Percentiles rank a stretch among this genome's conserved stretches.
Evolutionary conservation across 164 flowering plant species (phyloP).

Genomic region (Berberis vulgaris): DNA sequence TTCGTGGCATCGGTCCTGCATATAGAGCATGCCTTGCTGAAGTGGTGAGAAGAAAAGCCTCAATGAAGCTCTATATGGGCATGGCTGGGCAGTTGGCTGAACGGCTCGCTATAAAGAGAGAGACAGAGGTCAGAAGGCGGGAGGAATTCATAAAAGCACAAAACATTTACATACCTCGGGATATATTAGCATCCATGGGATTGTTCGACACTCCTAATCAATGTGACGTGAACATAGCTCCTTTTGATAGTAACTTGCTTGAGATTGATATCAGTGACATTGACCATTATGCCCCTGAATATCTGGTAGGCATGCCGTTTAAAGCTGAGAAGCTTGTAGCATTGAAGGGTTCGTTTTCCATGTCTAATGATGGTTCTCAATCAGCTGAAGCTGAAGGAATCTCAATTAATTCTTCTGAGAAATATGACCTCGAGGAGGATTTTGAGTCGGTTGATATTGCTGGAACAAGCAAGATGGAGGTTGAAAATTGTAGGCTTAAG

Average conservation of each 20-base stretch:
- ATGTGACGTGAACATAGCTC: conserved; percentile 85
- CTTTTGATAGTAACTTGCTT: conserved; percentile 75
- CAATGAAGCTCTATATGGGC: conserved; percentile 98
- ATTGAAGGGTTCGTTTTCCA: conserved; percentile 46
- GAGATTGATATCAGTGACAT: conserved; percentile 74
- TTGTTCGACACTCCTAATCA: conserved; percentile 82
- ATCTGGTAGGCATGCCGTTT: conserved; percentile 38
- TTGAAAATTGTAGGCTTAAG: conserved; percentile 89
- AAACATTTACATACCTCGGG: conserved; percentile 64
- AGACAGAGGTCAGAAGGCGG: conserved; percentile 70
- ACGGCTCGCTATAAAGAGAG: conserved; percentile 82
- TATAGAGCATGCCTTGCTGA: conserved; percentile 96
- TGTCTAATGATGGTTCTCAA: conserved; percentile 44
- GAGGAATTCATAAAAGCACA: conserved; percentile 77
- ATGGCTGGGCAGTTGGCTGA: conserved; percentile 99
- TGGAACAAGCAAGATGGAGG: conserved; percentile 95
- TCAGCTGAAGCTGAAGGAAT: conserved; percentile 41
- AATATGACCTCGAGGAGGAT: conserved; percentile 39
- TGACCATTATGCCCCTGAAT: conserved; percentile 87
- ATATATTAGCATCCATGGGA: conserved; percentile 80
- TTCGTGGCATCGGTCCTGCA: conserved; percentile 84
- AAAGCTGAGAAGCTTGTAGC: conserved; percentile 49
- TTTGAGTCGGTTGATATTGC: conserved; percentile 73
- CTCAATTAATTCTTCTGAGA: conserved; percentile 27
- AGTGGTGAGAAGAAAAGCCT: conserved; percentile 86